These are phyloP conservation scores for Coemansia sp. DNA, from an alignment of 192 early-diverging fungal genomes.

Conservation along the genomic window DNA sequence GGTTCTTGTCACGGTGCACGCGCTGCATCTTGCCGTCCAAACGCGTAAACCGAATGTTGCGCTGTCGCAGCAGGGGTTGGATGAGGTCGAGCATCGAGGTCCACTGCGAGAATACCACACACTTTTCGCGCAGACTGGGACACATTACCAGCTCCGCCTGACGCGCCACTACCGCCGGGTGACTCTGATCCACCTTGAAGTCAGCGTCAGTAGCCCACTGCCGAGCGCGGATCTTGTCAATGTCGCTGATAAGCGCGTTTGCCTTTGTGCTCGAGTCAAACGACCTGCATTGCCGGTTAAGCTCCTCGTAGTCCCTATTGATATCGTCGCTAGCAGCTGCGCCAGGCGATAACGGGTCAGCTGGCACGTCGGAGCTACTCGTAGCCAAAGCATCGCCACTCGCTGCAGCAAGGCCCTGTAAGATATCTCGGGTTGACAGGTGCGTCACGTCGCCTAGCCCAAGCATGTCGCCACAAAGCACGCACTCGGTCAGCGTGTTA, in stretches of 20 bases:
- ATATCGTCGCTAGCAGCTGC: not conserved
- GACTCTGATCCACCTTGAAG: slow-evolving; percentile 43
- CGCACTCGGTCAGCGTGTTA: slow-evolving; percentile 32
- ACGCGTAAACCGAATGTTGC: slow-evolving; percentile 65
- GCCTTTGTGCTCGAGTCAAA: slow-evolving; percentile 48
- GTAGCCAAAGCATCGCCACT: not conserved
- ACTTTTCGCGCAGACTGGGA: slow-evolving; percentile 61
- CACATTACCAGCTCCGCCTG: slow-evolving; percentile 19
- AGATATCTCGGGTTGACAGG: slow-evolving; percentile 22
- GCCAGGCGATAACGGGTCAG: not conserved
- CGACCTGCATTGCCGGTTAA: slow-evolving; percentile 38
- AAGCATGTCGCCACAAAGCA: slow-evolving; percentile 46
- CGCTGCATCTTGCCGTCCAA: slow-evolving; percentile 81
- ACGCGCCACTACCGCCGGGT: slow-evolving; percentile 35
- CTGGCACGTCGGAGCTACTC: not conserved
- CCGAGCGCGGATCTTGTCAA: slow-evolving; percentile 40
- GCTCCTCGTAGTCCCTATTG: slow-evolving; percentile 28
- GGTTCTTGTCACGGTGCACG: slow-evolving; percentile 60
- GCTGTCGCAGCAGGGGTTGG: slow-evolving; percentile 58
- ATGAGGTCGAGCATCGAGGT: slow-evolving; percentile 81
- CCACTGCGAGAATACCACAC: slow-evolving; percentile 95
- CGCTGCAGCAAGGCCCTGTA: not conserved
- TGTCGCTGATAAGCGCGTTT: slow-evolving; percentile 27
- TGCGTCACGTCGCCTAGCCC: slow-evolving; percentile 20
- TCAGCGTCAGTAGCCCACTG: slow-evolving; percentile 34